Percentiles rank a stretch among this genome's conserved stretches.
These are phyloP conservation scores for Hypoxylon cercidicola DNA, from an alignment of 495 filamentous ascomycete species.

Conservation along the genomic window DNA sequence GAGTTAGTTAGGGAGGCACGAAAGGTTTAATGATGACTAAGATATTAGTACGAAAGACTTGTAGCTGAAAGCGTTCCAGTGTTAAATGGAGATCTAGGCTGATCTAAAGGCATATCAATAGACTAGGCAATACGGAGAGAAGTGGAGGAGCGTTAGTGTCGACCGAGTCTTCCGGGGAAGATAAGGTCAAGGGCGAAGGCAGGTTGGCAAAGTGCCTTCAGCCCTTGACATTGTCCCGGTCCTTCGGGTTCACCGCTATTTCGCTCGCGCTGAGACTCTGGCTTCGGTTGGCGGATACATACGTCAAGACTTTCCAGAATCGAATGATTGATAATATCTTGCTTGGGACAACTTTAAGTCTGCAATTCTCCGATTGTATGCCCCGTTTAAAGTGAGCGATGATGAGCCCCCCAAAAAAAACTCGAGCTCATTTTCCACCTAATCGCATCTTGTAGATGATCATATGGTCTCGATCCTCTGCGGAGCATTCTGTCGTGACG, in stretches of 20 bases:
- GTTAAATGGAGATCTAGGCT: background rate
- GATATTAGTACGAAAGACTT: too few species aligned
- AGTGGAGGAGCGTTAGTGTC: constrained; percentile 4
- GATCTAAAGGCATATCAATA: background rate
- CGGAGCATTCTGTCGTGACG: constrained; percentile 29
- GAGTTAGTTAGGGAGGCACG: too few species aligned
- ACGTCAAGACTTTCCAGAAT: constrained; percentile 8
- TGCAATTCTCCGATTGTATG: background rate
- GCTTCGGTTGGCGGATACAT: constrained; percentile 4
- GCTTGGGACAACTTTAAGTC: background rate
- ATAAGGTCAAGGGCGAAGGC: constrained; percentile 6
- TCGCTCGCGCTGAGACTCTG: constrained; percentile 2
- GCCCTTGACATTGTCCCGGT: constrained; percentile 15
- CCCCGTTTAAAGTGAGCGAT: background rate
- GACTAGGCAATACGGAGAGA: constrained; percentile 13
- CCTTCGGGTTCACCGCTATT: constrained; percentile 35
- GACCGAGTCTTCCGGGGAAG: constrained; percentile 24
- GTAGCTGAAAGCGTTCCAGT: too few species aligned
- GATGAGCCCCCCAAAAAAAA: constrained; percentile 5
- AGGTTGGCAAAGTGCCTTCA: background rate
- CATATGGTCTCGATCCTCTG: constrained; percentile 29
- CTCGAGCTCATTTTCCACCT: constrained; percentile 3
- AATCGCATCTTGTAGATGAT: constrained; percentile 19
- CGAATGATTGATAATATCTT: constrained; percentile 17
- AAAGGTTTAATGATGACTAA: too few species aligned